Evolutionary conservation across 31 red algal species (phyloP), one percentile per base, ranked within the genome.

Genomic region (Porphyra umbilicalis): DNA sequence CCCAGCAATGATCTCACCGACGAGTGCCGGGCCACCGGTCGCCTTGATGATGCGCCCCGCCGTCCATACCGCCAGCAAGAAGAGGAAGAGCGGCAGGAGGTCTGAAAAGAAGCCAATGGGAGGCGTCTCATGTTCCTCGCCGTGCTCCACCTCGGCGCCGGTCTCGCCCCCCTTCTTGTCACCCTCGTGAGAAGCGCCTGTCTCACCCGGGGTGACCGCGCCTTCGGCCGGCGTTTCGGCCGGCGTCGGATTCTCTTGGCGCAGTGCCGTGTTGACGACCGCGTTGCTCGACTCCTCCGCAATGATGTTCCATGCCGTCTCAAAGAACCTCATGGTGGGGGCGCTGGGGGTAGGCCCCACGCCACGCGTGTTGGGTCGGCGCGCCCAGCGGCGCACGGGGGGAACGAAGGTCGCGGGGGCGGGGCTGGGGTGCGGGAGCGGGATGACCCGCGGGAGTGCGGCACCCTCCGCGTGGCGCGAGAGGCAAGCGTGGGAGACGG

Each of bases 1-100:
- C 10, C 77, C 77, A 78, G 35, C 35, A 35, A 78, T 78, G 34
- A 78, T 78, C 35, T 78, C 77, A 16, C 77, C 77, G 77, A 78
- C 35, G 4, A 78, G 77, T 2, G 77, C 33, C 16, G 77, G 77
- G 1, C 77, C 77, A 29, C 77, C 77, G 7, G 35, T 34, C 11
- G 35, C 35, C 35, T 78, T 34, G 10, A 78, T 31, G 2, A 34
- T 1, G 6, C 35, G 33, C 20, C 77, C 77, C 20, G 77, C 77
- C 77, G 35, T 36, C 34, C 33, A 78, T 16, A 78, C 77, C 0
- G 77, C 77, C 35, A 36, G 20, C 77, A 78, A 20, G 35, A 78
- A 78, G 15, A 78, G 33, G 34, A 78, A 35, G 1, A 78, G 77
- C 13, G 34, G 33, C 10, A 78, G 18, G 7, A 78, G 35, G 30